Conservation (phyloP, 1,284 basidiomycete genomes). For the Tremellales sp. region DNA sequence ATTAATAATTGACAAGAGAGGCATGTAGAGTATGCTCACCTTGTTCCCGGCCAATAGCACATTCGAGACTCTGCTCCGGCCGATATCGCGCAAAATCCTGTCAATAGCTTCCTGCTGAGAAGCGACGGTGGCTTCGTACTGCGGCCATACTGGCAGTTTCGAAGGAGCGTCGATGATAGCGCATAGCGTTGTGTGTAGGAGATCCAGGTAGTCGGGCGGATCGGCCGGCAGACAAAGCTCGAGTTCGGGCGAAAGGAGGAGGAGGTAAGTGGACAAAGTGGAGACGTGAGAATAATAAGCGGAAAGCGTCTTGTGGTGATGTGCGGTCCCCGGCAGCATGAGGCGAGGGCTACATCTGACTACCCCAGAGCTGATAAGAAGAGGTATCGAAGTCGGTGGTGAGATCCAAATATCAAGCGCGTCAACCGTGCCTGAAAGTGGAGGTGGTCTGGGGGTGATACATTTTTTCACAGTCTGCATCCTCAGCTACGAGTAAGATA, state of each 20-base stretch:
- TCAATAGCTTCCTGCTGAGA: constrained; percentile 37
- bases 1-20: background rate
- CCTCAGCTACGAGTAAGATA: too few species aligned
- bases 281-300: constrained; percentile 32
- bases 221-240: constrained; percentile 11
- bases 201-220: constrained; percentile 17
- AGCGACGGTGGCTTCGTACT: background rate
- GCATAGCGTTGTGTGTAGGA: constrained; percentile 25
- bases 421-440: too few species aligned
- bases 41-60: constrained; percentile 20
- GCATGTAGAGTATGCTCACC: constrained; percentile 13
- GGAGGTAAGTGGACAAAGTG: constrained; percentile 20
- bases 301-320: constrained; percentile 39
- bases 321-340: background rate
- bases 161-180: constrained; percentile 6
- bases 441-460: too few species aligned
- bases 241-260: background rate
- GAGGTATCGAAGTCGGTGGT: too few species aligned
- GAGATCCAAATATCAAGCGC: too few species aligned
- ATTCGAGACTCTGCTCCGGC: constrained; percentile 13
- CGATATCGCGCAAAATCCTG: constrained; percentile 26
- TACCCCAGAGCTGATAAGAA: too few species aligned
- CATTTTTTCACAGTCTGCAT: too few species aligned
- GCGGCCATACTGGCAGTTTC: background rate
- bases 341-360: background rate